Evolutionary conservation across 2,329 filamentous ascomycete species (phyloP), one percentile per base, ranked within the genome.

Genomic region (Akanthomyces dipterigenus): DNA sequence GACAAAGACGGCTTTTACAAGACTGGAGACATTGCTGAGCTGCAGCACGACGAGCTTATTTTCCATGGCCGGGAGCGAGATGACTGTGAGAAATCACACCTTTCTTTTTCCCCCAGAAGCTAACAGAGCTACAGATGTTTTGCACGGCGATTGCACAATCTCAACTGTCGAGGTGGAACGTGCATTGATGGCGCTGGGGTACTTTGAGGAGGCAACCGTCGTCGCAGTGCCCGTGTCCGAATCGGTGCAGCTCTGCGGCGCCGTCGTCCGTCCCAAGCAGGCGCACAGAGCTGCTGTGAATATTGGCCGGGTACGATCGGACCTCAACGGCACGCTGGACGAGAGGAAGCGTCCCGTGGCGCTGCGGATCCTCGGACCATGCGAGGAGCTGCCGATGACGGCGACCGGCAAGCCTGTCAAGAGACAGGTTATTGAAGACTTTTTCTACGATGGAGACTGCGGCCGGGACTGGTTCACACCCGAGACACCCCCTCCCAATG

Each of bases 211-310:
- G 28, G 67, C 64, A 3, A 62, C 48, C 12, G 62, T 68, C 26
- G 46, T 68, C 26, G 65, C 55, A 6, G 62, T 69, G 1, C 67
- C 67, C 1, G 64, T 67, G 22, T 53, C 66, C 42, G 64, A 67
- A 24, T 55, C 61, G 1, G 64, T 60, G 24, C 55, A 66, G 20
- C 56, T 67, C 26, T 68, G 67, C 38, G 67, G 58, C 3, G 65
- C 66, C 14, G 54, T 68, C 22, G 55, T 68, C 5, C 63, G 65
- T 8, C 53, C 64, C 9, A 60, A 61, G 18, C 38, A 28, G 22
- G 16, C 14, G 24, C 43, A 57, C 26, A 11, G 34, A 34, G 24
- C 22, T 5, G 26, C 28, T 26, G 12, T 65, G 22, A 55, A 50
- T 0, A 50, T 68, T 11, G 55, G 60, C 3, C 51, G 49, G 7